Base-by-base conservation (phyloP, 2,329 filamentous ascomycete species). In the Aspergillus luchuensis region DNA sequence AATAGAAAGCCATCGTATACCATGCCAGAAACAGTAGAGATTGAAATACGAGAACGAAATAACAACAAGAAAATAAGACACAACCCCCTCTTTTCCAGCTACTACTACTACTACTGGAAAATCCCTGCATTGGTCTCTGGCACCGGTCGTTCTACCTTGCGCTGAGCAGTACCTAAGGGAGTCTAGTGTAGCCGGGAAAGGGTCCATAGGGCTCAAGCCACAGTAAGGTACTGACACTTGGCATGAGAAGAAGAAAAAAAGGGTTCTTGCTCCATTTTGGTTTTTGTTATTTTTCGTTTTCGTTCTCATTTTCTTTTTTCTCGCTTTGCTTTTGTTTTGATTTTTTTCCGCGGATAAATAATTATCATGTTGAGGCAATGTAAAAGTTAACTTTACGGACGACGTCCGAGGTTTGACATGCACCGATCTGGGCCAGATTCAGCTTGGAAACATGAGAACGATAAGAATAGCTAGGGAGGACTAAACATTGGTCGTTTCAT, bases 71-170 rank as follows among this genome's bases (percentile, higher is more conserved):
- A 21, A 21, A 19, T 3, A 11, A 43, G 19, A 43, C 39, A 25
- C 6, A 25, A 25, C n/a, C 39, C 13, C 41, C 10, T 6, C 8
- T 8, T 45, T 45, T 10, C 11, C 1, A 17, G 17, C 41, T 45
- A 17, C 13, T 45, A 19, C 17, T 19, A 19, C 17, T 19, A 21
- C 45, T 21, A 21, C 45, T 49, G 28, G 23, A 8, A 50, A 50
- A 50, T 50, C 47, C 47, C 47, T 50, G 47, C 47, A 50, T 50
- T 50, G 47, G 47, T 50, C 47, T 50, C 47, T 50, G 47, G 47
- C 47, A 33, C 47, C 47, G 47, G 47, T 50, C 23, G 47, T 50
- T 50, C 47, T n/a, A 50, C 47, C 25, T 17, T 50, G 4, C 47
- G 47, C 47, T 28, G 47, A 30, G 47, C 47, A 50, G 47, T 30